Evolutionary conservation across 2,329 filamentous ascomycete genomes (phyloP).

Genomic region (Venturia pyrina): DNA sequence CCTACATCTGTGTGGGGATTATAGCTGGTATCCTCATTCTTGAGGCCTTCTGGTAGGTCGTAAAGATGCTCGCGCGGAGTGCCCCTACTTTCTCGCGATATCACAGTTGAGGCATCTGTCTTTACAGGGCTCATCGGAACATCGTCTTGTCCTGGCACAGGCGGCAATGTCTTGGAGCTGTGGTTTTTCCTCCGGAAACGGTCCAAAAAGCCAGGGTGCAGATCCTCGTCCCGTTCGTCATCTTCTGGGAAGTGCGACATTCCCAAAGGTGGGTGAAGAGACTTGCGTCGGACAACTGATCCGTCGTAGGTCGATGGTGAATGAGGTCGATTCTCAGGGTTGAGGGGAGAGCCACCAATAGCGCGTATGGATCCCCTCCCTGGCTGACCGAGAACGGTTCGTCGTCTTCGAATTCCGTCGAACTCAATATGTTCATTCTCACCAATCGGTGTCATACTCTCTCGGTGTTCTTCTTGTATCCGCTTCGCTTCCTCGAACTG

Average conservation of each 20-base stretch:
- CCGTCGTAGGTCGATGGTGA: conserved; percentile 27
- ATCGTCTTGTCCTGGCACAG: conserved; percentile 23
- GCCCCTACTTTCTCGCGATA: neutral
- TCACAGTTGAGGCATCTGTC: conserved; percentile 6
- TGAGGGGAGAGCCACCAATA: conserved; percentile 18
- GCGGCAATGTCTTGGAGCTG: conserved; percentile 10
- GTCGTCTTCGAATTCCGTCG: conserved; percentile 76
- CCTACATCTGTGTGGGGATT: conserved; percentile 18
- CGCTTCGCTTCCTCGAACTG: conserved; percentile 71
- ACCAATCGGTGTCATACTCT: conserved; percentile 67
- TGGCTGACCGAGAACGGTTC: conserved; percentile 35
- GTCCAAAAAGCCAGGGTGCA: conserved; percentile 40
- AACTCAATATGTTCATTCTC: conserved; percentile 81
- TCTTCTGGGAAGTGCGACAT: conserved; percentile 75
- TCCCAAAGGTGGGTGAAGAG: conserved; percentile 66
- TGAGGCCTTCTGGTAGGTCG: conserved; percentile 34
- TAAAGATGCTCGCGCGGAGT: conserved; percentile 32
- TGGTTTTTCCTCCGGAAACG: conserved; percentile 18
- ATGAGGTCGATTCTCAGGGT: conserved; percentile 23
- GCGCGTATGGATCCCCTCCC: neutral
- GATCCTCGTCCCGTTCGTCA: conserved; percentile 31
- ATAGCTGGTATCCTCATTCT: conserved; percentile 41
- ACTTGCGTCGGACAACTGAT: conserved; percentile 33
- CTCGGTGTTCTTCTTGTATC: conserved; percentile 72
- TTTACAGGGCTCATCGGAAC: conserved; percentile 42